These are phyloP conservation scores for Komagataella mondaviorum DNA, from an alignment of 805 yeast species.

Conservation along the genomic window DNA sequence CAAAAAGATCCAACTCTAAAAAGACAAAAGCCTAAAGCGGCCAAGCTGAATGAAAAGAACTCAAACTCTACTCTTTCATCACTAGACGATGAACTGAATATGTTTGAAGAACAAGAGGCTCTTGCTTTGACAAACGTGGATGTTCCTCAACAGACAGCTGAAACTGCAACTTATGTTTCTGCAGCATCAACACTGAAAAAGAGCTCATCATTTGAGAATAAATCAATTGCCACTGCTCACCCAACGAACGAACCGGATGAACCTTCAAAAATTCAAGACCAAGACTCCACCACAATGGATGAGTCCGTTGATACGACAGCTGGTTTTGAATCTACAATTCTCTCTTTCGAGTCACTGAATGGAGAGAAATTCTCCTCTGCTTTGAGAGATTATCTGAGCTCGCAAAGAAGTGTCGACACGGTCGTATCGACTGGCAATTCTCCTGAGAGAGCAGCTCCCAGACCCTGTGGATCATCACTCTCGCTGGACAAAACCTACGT, in stretches of 20 bases:
- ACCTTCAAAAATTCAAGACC: background rate
- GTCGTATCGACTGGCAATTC: background rate
- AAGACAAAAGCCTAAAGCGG: background rate
- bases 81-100: background rate
- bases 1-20: background rate
- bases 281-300: background rate
- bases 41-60: background rate
- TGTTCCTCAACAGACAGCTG: background rate
- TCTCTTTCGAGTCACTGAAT: background rate
- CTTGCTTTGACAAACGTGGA: background rate
- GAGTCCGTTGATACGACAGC: background rate
- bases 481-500: background rate
- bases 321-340: background rate
- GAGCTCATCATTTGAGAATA: background rate
- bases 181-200: background rate
- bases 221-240: background rate
- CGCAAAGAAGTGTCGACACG: background rate
- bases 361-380: background rate
- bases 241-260: background rate
- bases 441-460: background rate
- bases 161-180: background rate
- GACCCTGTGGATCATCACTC: background rate
- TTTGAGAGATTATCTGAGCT: background rate
- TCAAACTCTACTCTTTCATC: background rate
- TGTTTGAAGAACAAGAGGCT: background rate